Conservation (phyloP, 305 asterid species). For the Andrographis paniculata region DNA sequence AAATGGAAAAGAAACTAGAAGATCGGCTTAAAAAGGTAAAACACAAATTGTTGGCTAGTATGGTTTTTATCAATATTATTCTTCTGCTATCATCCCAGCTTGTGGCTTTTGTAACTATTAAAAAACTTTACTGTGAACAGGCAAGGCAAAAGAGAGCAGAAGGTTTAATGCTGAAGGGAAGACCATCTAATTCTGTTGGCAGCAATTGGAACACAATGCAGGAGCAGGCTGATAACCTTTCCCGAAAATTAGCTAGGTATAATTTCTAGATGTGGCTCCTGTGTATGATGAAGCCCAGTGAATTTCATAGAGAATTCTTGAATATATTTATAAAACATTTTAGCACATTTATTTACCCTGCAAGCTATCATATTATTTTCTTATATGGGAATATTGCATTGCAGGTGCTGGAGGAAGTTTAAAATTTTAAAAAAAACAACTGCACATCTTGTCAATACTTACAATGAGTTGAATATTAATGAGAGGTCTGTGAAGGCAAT, state of each 20-base stretch:
- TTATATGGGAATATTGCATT: conserved; percentile 5
- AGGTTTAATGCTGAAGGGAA: conserved; percentile 78
- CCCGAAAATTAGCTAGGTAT: conserved; percentile 72
- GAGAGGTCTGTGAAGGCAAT: conserved; percentile 54
- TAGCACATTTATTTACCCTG: background rate
- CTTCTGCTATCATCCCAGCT: no score
- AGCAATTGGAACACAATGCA: conserved; percentile 42
- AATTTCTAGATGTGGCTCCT: background rate
- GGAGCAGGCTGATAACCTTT: conserved; percentile 61
- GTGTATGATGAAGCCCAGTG: background rate
- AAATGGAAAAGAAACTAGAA: conserved; percentile 71
- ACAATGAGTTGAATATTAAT: conserved; percentile 48
- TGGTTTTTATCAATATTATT: no score
- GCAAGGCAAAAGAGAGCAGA: conserved; percentile 88
- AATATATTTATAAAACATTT: background rate
- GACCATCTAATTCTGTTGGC: conserved; percentile 25
- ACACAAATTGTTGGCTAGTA: background rate
- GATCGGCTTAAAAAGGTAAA: conserved; percentile 76
- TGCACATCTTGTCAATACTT: conserved; percentile 50
- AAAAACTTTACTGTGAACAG: conserved; percentile 28
- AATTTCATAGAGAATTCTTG: background rate
- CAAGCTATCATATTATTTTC: background rate
- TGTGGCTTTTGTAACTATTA: conserved; percentile 7
- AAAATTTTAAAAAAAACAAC: conserved; percentile 42
- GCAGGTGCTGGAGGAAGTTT: conserved; percentile 78